A percentile compares a stretch with the other conserved stretches of the same genome.
Evolutionary conservation across 257 asterid genomes (phyloP).

Genomic region (Lantana camara): DNA sequence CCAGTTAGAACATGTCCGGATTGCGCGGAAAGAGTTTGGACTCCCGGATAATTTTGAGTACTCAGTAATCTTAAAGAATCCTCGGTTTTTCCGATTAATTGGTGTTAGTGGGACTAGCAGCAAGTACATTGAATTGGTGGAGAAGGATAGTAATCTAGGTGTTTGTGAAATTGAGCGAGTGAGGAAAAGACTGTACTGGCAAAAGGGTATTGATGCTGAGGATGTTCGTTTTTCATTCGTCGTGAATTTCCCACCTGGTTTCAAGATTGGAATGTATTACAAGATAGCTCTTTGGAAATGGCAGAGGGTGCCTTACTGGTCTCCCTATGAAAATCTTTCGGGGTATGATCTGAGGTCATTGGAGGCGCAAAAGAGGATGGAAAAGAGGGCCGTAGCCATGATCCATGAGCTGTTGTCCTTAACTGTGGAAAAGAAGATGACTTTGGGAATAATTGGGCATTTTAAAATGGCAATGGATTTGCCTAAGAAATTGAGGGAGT

Average conservation of each 20-base stretch:
- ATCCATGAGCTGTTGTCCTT: constrained; percentile 70
- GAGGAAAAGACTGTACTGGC: constrained; percentile 74
- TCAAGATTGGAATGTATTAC: constrained; percentile 80
- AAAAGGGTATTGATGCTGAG: constrained; percentile 76
- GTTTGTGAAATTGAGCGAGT: constrained; percentile 68
- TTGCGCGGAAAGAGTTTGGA: constrained; percentile 78
- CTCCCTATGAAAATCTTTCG: constrained; percentile 75
- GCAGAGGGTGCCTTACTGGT: constrained; percentile 97
- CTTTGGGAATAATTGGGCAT: constrained; percentile 80
- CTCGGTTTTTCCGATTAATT: constrained; percentile 63
- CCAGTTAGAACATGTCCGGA: constrained; percentile 76
- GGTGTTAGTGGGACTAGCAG: constrained; percentile 83
- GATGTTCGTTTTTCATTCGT: constrained; percentile 73
- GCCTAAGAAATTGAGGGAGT: constrained; percentile 87
- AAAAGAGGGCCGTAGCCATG: constrained; percentile 84
- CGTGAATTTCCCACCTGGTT: constrained; percentile 86
- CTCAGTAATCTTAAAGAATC: constrained; percentile 70
- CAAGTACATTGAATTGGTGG: constrained; percentile 76
- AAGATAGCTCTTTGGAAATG: constrained; percentile 91
- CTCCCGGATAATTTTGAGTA: constrained; percentile 83
- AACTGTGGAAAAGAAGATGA: constrained; percentile 80
- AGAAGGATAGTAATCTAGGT: constrained; percentile 48
- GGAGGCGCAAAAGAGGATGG: constrained; percentile 92
- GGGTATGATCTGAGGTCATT: constrained; percentile 83
- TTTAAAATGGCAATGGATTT: constrained; percentile 74